Percentiles rank a stretch among this genome's conserved stretches.
phyloP scores from a whole-genome alignment of 2,329 filamentous ascomycete genomes.

The Botrytis squamosa region DNA sequence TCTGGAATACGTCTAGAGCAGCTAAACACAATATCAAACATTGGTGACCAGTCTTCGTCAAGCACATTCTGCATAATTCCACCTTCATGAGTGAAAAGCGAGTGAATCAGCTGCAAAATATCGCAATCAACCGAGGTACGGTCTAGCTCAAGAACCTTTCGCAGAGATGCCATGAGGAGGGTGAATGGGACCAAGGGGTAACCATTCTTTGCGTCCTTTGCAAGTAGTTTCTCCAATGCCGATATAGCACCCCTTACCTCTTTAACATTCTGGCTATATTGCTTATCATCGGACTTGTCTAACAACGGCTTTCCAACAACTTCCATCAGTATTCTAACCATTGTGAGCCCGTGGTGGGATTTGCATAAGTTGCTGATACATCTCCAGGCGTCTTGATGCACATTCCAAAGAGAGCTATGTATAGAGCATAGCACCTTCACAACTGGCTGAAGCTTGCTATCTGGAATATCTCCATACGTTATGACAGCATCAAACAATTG shows the following conservation, averaged over 20 bases:
- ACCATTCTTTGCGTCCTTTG: constrained; percentile 57
- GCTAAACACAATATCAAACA: constrained; percentile 58
- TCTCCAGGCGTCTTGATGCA: constrained; percentile 66
- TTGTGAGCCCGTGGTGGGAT: constrained; percentile 71
- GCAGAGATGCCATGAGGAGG: constrained; percentile 57
- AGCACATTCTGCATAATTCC: constrained; percentile 55
- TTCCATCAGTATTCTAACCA: constrained; percentile 63
- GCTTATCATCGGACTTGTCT: constrained; percentile 49
- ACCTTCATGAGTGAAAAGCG: constrained; percentile 53
- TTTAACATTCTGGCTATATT: constrained; percentile 46
- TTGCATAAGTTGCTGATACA: constrained; percentile 68
- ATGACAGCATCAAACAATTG: constrained; percentile 67
- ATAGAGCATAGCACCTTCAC: constrained; percentile 72
- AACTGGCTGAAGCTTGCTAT: constrained; percentile 60
- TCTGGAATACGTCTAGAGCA: constrained; percentile 45
- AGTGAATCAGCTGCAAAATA: constrained; percentile 46
- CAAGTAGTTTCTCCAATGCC: constrained; percentile 62
- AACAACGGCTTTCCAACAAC: constrained; percentile 53
- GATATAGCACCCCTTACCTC: constrained; percentile 62
- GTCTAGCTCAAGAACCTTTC: constrained; percentile 45
- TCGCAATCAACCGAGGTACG: constrained; percentile 39
- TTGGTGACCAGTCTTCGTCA: constrained; percentile 64
- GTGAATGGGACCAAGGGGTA: constrained; percentile 60
- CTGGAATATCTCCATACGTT: constrained; percentile 69
- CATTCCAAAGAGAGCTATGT: constrained; percentile 60